These are phyloP conservation scores for Echinochloa phyllopogon DNA, from an alignment of 176 grass and related monocot species.

Conservation along the genomic window DNA sequence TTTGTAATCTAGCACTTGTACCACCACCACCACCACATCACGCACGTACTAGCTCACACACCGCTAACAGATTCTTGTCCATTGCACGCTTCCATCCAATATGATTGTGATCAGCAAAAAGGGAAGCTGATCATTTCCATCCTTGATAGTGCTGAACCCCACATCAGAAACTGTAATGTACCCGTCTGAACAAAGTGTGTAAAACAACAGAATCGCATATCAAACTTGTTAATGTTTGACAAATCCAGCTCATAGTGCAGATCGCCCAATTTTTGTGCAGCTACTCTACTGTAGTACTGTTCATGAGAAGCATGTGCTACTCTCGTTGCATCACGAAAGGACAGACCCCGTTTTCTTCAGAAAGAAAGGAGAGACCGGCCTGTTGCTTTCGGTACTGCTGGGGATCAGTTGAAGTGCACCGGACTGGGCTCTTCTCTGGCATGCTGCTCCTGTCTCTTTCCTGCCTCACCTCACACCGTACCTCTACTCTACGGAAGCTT, in stretches of 20 bases:
- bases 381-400: slow-evolving; percentile 35
- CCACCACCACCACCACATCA: not conserved
- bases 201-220: slow-evolving; percentile 16
- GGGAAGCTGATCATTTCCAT: not conserved
- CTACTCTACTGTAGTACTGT: not conserved
- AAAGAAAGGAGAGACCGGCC: not conserved
- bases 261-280: not conserved
- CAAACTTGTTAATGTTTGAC: not conserved
- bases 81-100: slow-evolving; percentile 3
- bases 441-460: slow-evolving; percentile 32
- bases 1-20: slow-evolving; percentile 36
- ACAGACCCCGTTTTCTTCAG: not conserved
- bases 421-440: not conserved
- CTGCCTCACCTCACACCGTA: slow-evolving; percentile 4
- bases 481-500: not conserved
- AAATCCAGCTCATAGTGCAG: not conserved
- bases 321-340: not conserved
- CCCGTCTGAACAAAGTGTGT: not conserved
- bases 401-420: slow-evolving; percentile 34
- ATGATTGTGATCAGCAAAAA: slow-evolving; percentile 26
- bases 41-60: not conserved
- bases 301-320: not conserved
- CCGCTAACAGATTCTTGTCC: not conserved
- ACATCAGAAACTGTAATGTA: not conserved
- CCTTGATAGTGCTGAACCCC: slow-evolving; percentile 1